A percentile compares a stretch with the other conserved stretches of the same genome.
Conservation (phyloP, 768 basidiomycete genomes). For the Daedaleopsis sinensis region DNA sequence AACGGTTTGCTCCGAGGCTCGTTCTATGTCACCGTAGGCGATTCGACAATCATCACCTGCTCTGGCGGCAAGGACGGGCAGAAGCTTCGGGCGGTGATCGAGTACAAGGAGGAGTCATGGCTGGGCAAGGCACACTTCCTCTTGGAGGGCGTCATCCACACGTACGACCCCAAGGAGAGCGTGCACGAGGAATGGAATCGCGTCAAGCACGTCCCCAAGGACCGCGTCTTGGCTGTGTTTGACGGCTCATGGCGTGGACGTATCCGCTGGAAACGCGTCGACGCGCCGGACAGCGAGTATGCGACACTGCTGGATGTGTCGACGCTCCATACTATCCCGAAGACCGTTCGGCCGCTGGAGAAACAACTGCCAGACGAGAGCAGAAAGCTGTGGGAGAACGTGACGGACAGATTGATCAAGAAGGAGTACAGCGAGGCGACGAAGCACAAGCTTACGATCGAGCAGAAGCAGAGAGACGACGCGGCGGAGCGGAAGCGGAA, state of each 20-base stretch:
- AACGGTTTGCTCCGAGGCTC: slow-evolving; percentile 91
- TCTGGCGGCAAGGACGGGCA: slow-evolving; percentile 59
- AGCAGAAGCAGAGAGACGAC: slow-evolving; percentile 90
- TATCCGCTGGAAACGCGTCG: slow-evolving; percentile 69
- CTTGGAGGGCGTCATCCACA: slow-evolving; percentile 88
- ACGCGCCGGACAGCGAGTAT: slow-evolving; percentile 53
- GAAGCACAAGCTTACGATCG: slow-evolving; percentile 86
- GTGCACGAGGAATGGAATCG: slow-evolving; percentile 75
- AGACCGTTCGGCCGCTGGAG: slow-evolving; percentile 80
- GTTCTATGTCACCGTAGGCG: slow-evolving; percentile 88
- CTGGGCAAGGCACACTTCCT: slow-evolving; percentile 85
- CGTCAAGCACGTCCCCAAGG: slow-evolving; percentile 87
- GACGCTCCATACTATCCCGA: slow-evolving; percentile 72
- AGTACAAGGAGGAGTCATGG: slow-evolving; percentile 99
- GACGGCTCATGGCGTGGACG: slow-evolving; percentile 88
- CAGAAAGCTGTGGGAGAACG: slow-evolving; percentile 82
- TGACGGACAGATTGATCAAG: slow-evolving; percentile 70
- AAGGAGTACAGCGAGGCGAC: slow-evolving; percentile 95
- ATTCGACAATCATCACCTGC: slow-evolving; percentile 82
- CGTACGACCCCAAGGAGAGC: slow-evolving; percentile 65
- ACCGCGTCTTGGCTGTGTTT: slow-evolving; percentile 75
- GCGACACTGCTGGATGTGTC: slow-evolving; percentile 77
- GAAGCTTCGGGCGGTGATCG: slow-evolving; percentile 79
- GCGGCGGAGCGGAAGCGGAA: slow-evolving; percentile 86
- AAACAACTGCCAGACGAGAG: slow-evolving; percentile 84